phyloP scores from a whole-genome alignment of 495 filamentous ascomycete genomes.

The Aspergillus homomorphus region DNA sequence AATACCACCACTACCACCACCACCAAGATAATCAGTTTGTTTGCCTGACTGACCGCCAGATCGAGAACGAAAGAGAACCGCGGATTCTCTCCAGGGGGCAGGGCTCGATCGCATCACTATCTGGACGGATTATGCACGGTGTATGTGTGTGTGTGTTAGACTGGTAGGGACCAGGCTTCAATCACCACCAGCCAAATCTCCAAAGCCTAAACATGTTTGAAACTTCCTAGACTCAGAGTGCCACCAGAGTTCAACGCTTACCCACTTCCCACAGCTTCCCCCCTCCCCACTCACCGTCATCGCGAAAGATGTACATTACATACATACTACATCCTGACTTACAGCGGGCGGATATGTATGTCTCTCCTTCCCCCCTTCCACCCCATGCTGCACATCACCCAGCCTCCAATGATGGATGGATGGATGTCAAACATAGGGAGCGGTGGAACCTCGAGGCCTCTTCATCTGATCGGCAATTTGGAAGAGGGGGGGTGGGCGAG shows the following conservation, averaged over 20 bases:
- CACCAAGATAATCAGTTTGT: constrained; percentile 1
- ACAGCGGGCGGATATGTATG: constrained; percentile 7
- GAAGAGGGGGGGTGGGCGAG: neutral
- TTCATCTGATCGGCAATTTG: constrained; percentile 7
- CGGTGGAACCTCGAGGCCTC: constrained; percentile 10
- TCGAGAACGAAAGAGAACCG: neutral
- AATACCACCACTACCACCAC: neutral
- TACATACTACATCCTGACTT: neutral
- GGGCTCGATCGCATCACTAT: neutral
- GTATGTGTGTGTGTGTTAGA: neutral
- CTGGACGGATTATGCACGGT: neutral
- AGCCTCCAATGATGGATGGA: neutral
- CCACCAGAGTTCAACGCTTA: neutral
- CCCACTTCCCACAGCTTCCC: too few relatives aligned
- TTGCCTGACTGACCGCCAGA: constrained; percentile 17
- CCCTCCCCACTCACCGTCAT: neutral
- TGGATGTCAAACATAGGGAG: constrained; percentile 14
- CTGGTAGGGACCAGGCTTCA: neutral
- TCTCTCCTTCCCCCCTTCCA: neutral
- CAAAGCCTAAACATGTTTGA: constrained; percentile 4
- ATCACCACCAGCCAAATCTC: neutral
- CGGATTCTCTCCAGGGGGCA: neutral
- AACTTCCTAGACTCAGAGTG: neutral
- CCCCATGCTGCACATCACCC: neutral
- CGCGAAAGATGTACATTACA: constrained; percentile 12